Evolutionary conservation across 305 asterid genomes (phyloP).

Genomic region (Fraxinus ornus): DNA sequence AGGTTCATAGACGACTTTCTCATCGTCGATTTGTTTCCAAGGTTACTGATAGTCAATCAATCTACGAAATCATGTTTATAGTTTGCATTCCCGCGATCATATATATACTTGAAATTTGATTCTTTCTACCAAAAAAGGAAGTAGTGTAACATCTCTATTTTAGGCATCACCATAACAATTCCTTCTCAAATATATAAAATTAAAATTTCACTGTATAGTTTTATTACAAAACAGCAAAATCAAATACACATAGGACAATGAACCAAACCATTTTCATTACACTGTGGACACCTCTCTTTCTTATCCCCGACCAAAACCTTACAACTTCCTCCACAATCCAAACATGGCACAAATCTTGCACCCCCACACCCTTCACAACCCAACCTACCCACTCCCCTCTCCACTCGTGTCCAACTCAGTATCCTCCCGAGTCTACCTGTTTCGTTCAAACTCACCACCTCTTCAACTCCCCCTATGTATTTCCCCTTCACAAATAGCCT

Average conservation of each 20-base stretch:
- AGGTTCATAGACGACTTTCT: too few relatives aligned
- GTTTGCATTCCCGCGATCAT: too few relatives aligned
- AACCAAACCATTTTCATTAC: conserved; percentile 85
- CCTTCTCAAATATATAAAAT: too few relatives aligned
- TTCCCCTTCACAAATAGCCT: conserved; percentile 84
- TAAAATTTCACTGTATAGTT: too few relatives aligned
- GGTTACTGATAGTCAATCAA: too few relatives aligned
- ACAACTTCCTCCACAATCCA: conserved; percentile 85
- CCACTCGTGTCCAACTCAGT: conserved; percentile 69
- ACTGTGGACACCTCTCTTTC: conserved; percentile 58
- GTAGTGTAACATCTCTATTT: too few relatives aligned
- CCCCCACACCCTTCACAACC: conserved; percentile 95
- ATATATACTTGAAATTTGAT: too few relatives aligned
- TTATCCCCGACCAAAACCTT: conserved; percentile 51
- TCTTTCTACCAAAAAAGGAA: too few relatives aligned
- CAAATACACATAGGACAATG: conserved; percentile 63
- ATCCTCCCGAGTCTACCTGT: conserved; percentile 66
- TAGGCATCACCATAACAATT: too few relatives aligned
- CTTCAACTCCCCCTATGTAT: conserved; percentile 78
- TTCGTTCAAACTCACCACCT: conserved; percentile 68
- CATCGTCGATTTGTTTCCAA: too few relatives aligned
- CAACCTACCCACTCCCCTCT: conserved; percentile 72
- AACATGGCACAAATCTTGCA: conserved; percentile 79
- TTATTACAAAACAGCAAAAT: background rate
- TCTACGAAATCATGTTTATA: too few relatives aligned